Conservation (phyloP, 192 early-diverging fungal genomes). For the Umbelopsis vinacea region DNA sequence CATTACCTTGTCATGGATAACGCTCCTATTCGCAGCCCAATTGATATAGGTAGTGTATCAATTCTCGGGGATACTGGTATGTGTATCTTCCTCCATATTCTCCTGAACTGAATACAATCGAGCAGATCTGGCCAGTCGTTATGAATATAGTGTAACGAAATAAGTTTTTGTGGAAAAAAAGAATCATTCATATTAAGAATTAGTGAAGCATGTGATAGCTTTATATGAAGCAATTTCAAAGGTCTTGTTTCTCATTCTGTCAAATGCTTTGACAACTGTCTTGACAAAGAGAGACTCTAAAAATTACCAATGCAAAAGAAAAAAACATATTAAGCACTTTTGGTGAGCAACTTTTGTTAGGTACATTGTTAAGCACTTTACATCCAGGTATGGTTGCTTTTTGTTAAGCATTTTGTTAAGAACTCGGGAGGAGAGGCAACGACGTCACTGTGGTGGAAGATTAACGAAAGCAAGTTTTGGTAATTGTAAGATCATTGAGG, state of each 20-base stretch:
- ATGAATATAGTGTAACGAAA: conserved; percentile 33
- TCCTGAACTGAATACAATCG: conserved; percentile 41
- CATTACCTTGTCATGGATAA: conserved; percentile 36
- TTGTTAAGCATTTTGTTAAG: too few species aligned
- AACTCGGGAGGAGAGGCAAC: too few species aligned
- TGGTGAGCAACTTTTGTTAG: too few species aligned
- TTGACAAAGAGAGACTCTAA: conserved; percentile 23
- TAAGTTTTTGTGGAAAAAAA: conserved; percentile 29
- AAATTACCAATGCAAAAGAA: too few species aligned
- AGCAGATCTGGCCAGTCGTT: conserved; percentile 38
- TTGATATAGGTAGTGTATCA: conserved; percentile 29
- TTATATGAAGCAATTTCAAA: conserved; percentile 24
- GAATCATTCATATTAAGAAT: conserved; percentile 21
- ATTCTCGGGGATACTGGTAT: conserved; percentile 25
- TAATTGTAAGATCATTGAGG: too few species aligned
- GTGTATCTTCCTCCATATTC: conserved; percentile 40
- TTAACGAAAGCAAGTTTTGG: too few species aligned
- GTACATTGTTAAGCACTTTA: too few species aligned
- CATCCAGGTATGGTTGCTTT: too few species aligned
- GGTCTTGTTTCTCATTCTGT: conserved; percentile 28
- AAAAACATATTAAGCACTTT: too few species aligned
- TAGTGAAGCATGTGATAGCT: conserved; percentile 26
- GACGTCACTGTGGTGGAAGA: too few species aligned
- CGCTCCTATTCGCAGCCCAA: conserved; percentile 32
- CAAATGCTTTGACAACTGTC: conserved; percentile 14